Conservation (phyloP, 176 grass and related monocot genomes). For the Elymus sibiricus region DNA sequence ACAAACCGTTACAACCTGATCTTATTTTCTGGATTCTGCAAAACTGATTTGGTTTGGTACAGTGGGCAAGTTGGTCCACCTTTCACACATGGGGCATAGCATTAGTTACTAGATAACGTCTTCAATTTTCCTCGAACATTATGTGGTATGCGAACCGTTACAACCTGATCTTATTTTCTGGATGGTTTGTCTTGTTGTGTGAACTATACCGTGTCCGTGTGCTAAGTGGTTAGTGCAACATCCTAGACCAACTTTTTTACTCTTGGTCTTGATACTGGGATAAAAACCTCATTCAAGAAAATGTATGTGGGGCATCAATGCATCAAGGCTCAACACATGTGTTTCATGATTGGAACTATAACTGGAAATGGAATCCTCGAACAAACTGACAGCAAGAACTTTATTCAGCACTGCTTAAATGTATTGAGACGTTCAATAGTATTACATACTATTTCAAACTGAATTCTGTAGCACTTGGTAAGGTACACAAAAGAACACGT, state of each 20-base stretch:
- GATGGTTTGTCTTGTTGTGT: neutral
- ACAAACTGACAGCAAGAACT: neutral
- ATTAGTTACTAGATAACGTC: constrained; percentile 1
- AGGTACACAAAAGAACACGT: neutral
- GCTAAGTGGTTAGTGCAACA: neutral
- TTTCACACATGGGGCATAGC: neutral
- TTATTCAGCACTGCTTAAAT: neutral
- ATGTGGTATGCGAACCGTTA: neutral
- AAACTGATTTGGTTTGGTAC: neutral
- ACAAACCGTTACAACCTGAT: neutral
- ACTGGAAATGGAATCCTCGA: neutral
- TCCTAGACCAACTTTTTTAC: neutral
- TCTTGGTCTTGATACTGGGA: neutral
- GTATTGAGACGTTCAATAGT: neutral
- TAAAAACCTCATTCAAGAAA: neutral
- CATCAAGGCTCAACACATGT: neutral
- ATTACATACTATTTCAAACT: neutral
- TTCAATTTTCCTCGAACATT: neutral
- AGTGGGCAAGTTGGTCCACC: constrained; percentile 9
- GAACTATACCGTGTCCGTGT: neutral
- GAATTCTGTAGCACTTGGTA: neutral
- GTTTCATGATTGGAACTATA: neutral
- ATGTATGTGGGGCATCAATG: neutral
- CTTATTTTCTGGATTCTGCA: constrained; percentile 19
- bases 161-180: neutral